Evolutionary conservation across 768 basidiomycete species (phyloP).

Genomic region (Mycena crocata): DNA sequence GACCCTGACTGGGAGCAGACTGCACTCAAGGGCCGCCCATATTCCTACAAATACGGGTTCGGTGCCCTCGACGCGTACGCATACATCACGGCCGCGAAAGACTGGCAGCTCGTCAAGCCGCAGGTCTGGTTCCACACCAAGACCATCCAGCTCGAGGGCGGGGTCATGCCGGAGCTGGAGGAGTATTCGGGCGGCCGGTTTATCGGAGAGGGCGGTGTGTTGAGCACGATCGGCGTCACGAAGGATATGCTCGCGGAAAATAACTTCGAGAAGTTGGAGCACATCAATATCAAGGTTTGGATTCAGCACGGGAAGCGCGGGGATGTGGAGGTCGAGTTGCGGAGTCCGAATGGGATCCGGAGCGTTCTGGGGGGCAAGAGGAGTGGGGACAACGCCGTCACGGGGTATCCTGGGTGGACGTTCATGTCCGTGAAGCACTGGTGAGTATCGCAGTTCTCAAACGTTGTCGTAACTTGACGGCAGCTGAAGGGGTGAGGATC

Average conservation of each 20-base stretch:
- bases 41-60: constrained; percentile 92
- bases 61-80: constrained; percentile 87
- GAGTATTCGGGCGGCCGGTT: constrained; percentile 71
- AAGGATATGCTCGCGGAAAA: constrained; percentile 71
- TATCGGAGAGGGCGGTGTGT: constrained; percentile 75
- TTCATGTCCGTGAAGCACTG: constrained; percentile 99
- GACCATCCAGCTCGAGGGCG: constrained; percentile 73
- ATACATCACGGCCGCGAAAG: constrained; percentile 83
- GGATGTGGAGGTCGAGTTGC: constrained; percentile 91
- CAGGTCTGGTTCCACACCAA: constrained; percentile 91
- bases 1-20: constrained; percentile 82
- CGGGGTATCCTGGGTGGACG: constrained; percentile 94
- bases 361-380: constrained; percentile 86
- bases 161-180: constrained; percentile 64
- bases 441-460: constrained; percentile 56
- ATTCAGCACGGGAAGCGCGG: constrained; percentile 89
- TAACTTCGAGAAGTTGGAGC: constrained; percentile 92
- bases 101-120: constrained; percentile 91
- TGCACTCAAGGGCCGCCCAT: constrained; percentile 60
- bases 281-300: constrained; percentile 93
- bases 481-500: constrained; percentile 86
- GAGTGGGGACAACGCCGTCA: constrained; percentile 67
- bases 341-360: constrained; percentile 86
- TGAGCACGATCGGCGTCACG: constrained; percentile 73
- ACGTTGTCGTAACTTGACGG: neutral